Percentiles rank a stretch among this genome's conserved stretches.
phyloP scores from a whole-genome alignment of 306 rosid genomes.

The Cucurbita pepo region DNA sequence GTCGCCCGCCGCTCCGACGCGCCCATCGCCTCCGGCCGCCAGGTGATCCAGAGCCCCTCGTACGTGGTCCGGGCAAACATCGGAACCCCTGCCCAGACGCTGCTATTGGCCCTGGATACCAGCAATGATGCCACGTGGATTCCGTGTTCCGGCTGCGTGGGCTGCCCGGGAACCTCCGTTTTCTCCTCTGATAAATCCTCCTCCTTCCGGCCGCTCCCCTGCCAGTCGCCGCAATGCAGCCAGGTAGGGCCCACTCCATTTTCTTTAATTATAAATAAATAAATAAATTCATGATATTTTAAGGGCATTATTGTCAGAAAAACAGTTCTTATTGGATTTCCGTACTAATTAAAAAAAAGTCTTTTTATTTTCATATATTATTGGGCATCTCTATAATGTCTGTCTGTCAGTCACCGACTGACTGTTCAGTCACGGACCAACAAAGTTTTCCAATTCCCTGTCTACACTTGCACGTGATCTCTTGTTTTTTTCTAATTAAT shows the following conservation, averaged over 20 bases:
- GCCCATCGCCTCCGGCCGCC: conserved; percentile 80
- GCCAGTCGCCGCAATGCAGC: conserved; percentile 51
- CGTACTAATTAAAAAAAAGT: neutral
- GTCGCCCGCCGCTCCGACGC: conserved; percentile 34
- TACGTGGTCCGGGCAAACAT: conserved; percentile 54
- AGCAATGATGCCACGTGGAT: conserved; percentile 85
- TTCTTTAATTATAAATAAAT: neutral
- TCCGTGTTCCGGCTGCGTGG: conserved; percentile 66
- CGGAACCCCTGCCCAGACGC: conserved; percentile 70
- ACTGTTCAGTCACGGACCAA: neutral
- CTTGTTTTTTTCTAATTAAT: neutral
- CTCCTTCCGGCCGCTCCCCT: conserved; percentile 25
- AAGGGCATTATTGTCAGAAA: neutral
- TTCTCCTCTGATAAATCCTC: conserved; percentile 42
- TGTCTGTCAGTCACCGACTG: conserved; percentile 7
- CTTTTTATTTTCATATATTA: neutral
- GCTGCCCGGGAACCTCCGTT: conserved; percentile 34
- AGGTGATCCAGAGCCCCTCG: conserved; percentile 60
- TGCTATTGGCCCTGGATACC: conserved; percentile 74
- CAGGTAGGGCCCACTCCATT: conserved; percentile 28
- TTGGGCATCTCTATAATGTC: neutral
- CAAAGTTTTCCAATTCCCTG: neutral
- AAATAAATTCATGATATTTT: neutral
- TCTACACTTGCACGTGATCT: conserved; percentile 13
- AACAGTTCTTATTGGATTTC: neutral